Conservation (phyloP, 495 filamentous ascomycete species). For the Neurospora sp. region DNA sequence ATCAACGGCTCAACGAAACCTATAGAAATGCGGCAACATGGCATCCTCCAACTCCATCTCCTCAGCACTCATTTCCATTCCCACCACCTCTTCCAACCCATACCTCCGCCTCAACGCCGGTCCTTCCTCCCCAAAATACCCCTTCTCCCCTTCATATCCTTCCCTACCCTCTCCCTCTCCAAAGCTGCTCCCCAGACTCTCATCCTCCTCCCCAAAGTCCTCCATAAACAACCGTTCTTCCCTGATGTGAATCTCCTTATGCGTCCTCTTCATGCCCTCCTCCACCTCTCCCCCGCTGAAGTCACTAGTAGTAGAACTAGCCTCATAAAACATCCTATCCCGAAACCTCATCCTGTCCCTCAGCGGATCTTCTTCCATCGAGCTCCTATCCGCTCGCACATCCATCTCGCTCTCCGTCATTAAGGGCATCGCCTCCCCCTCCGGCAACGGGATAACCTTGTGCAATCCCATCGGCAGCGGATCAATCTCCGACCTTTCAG, state of each 20-base stretch:
- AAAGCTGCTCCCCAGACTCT: not conserved
- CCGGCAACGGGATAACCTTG: constrained; percentile 9
- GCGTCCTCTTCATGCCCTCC: not conserved
- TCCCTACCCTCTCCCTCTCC: not conserved
- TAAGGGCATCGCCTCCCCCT: constrained; percentile 5
- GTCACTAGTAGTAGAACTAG: not conserved
- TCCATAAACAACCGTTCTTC: not conserved
- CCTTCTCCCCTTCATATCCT: not conserved
- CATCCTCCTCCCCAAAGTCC: not conserved
- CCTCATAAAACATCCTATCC: not conserved
- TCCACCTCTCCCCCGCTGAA: not conserved
- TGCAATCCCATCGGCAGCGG: constrained; percentile 15
- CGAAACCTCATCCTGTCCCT: not conserved
- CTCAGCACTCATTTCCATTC: not conserved
- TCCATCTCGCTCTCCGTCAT: constrained; percentile 17
- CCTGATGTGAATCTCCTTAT: not conserved
- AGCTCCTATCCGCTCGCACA: constrained; percentile 10
- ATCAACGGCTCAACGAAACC: not conserved
- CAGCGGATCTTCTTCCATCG: constrained; percentile 10
- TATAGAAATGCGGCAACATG: not conserved
- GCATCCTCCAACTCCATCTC: not conserved
- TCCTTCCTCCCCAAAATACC: not conserved
- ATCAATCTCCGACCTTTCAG: constrained; percentile 10
- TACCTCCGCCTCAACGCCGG: not conserved
- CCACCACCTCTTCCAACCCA: not conserved